Percentiles rank a stretch among this genome's conserved stretches.
Evolutionary conservation across 345 rosid genomes (phyloP).

Genomic region (Boechera divaricarpa): DNA sequence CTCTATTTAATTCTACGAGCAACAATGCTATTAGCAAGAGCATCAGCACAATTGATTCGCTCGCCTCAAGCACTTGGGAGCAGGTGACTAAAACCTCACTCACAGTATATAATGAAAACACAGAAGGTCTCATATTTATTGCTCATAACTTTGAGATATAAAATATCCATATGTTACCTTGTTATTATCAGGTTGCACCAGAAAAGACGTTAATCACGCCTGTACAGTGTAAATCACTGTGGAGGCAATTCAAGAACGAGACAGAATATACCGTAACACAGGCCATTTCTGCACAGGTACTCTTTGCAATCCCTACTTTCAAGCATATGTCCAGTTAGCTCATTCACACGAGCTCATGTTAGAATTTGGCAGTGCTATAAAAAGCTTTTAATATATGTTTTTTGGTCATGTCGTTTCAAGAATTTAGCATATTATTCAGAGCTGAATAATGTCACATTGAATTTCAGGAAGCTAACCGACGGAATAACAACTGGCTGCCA

Average conservation of each 20-base stretch:
- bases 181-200: conserved; percentile 62
- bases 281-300: conserved; percentile 97
- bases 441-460: conserved; percentile 15
- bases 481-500: conserved; percentile 96
- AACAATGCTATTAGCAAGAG: conserved; percentile 58
- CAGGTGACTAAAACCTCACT: conserved; percentile 57
- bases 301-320: conserved; percentile 3
- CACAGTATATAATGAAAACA: not conserved
- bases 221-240: conserved; percentile 92
- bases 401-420: conserved; percentile 3
- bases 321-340: not conserved
- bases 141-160: not conserved
- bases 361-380: not conserved
- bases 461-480: conserved; percentile 94
- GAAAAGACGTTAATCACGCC: conserved; percentile 93
- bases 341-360: conserved; percentile 1
- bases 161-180: conserved; percentile 11
- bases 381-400: too few relatives aligned
- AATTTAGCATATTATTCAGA: too few relatives aligned
- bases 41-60: conserved; percentile 65
- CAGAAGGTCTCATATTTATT: not conserved
- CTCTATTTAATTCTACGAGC: conserved; percentile 61
- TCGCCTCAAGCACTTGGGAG: conserved; percentile 96
- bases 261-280: conserved; percentile 94
- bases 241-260: conserved; percentile 97